Percentiles rank a stretch among this genome's conserved stretches.
phyloP scores from a whole-genome alignment of 2,329 filamentous ascomycete genomes.

The Fusarium sp. region DNA sequence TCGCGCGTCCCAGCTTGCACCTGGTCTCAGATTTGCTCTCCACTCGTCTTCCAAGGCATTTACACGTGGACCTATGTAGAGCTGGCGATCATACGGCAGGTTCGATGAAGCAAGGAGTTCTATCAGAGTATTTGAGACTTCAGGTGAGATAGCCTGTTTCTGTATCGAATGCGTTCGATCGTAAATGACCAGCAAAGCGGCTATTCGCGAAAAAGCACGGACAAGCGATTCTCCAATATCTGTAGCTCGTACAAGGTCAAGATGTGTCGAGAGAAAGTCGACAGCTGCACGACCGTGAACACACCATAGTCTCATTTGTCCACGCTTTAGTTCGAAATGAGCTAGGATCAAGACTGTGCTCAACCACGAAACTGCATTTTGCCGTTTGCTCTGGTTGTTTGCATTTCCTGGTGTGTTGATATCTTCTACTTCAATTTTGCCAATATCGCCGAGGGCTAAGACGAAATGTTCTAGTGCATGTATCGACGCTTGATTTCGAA shows the following conservation, averaged over 20 bases:
- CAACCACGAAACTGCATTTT: constrained; percentile 28
- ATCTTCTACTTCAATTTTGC: constrained; percentile 14
- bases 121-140: constrained; percentile 11
- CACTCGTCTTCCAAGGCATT: constrained; percentile 33
- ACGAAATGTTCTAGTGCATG: constrained; percentile 35
- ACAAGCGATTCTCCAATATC: constrained; percentile 24
- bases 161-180: constrained; percentile 30
- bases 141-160: background rate
- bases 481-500: constrained; percentile 4
- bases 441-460: constrained; percentile 14
- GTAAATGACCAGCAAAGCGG: constrained; percentile 32
- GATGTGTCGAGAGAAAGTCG: constrained; percentile 18
- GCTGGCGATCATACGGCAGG: constrained; percentile 13
- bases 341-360: constrained; percentile 26
- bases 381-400: background rate
- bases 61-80: constrained; percentile 26
- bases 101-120: constrained; percentile 10
- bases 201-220: constrained; percentile 31
- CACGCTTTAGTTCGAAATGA: constrained; percentile 28
- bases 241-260: background rate
- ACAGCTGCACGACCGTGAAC: constrained; percentile 33
- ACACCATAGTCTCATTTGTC: constrained; percentile 34
- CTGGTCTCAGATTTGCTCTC: constrained; percentile 12
- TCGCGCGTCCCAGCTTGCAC: constrained; percentile 9
- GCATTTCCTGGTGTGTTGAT: constrained; percentile 5